phyloP scores from a whole-genome alignment of 441 rosid genomes.

The Syzygium syzygioides region DNA sequence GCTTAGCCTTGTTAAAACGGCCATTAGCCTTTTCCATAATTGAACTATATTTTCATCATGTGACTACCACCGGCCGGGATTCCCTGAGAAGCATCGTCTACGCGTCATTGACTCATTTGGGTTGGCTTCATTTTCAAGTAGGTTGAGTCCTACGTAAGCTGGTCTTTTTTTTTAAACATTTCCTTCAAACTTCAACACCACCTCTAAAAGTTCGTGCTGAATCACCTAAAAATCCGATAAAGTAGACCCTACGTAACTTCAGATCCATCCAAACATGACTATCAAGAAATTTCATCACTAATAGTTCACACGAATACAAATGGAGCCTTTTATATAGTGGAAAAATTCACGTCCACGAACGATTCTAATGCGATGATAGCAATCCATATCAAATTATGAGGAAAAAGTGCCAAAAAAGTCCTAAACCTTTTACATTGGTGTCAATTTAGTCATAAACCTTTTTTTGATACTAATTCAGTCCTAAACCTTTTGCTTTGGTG shows the following conservation, averaged over 20 bases:
- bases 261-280: not conserved
- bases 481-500: no score
- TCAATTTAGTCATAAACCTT: no score
- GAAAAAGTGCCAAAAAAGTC: no score
- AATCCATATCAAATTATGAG: not conserved
- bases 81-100: not conserved
- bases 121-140: not conserved
- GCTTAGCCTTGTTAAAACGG: not conserved
- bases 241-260: not conserved
- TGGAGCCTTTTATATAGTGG: not conserved
- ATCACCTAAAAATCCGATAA: not conserved
- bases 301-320: not conserved
- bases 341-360: not conserved
- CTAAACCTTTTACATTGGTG: no score
- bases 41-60: not conserved
- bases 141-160: not conserved
- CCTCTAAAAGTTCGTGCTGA: not conserved
- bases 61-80: not conserved
- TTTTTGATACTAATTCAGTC: no score
- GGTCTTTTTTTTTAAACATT: not conserved
- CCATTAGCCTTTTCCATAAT: not conserved
- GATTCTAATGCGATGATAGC: accelerated
- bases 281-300: not conserved
- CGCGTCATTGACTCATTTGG: not conserved
- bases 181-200: not conserved